phyloP scores from a whole-genome alignment of 2,329 filamentous ascomycete genomes.

The Scedosporium apiospermum region DNA sequence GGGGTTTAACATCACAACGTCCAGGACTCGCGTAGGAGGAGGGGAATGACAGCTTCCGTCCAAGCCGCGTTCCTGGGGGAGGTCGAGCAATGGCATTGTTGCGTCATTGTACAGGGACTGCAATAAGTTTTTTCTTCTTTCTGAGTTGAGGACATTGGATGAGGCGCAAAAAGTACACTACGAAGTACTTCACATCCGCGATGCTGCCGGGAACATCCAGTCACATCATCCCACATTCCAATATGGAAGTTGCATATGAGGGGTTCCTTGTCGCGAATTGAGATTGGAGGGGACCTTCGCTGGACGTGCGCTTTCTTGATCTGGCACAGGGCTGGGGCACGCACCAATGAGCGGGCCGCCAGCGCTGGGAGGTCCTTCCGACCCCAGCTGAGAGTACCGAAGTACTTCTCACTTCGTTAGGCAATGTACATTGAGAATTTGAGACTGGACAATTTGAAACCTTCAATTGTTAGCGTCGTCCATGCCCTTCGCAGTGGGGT shows the following conservation, averaged over 20 bases:
- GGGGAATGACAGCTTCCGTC: background rate
- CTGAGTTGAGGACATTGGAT: no score
- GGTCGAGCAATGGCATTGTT: conserved; percentile 4
- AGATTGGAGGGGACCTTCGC: background rate
- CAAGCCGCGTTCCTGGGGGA: background rate
- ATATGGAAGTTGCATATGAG: conserved; percentile 21
- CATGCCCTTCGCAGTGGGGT: background rate
- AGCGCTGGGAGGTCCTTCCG: background rate
- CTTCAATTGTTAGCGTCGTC: background rate
- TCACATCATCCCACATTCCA: conserved; percentile 59
- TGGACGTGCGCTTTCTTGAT: background rate
- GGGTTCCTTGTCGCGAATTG: background rate
- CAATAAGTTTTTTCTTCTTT: no score
- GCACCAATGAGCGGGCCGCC: background rate
- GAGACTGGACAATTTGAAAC: no score
- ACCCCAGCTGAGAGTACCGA: background rate
- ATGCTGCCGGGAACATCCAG: conserved; percentile 33
- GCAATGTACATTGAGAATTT: no score
- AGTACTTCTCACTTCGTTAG: background rate
- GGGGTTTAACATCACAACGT: background rate
- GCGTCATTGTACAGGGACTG: conserved; percentile 18
- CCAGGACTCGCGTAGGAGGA: background rate
- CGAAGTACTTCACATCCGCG: background rate
- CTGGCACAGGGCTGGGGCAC: background rate
- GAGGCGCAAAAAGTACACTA: background rate